Evolutionary conservation across 2,329 filamentous ascomycete genomes (phyloP).

Genomic region (Aureobasidium leucospermi): DNA sequence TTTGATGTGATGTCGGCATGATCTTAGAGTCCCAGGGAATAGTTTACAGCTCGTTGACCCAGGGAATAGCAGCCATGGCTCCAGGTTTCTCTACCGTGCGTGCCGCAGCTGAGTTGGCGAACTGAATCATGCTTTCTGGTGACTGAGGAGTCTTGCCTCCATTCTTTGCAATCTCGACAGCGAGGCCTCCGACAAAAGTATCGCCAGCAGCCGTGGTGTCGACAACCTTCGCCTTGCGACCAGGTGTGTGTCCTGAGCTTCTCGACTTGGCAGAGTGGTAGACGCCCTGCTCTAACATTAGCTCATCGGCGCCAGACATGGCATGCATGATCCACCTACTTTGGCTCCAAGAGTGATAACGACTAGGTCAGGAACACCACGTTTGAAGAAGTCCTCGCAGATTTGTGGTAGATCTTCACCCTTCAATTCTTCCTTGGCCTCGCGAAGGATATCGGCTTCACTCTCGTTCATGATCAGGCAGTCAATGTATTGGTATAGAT

Average conservation of each 20-base stretch:
- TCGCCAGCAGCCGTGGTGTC: constrained; percentile 94
- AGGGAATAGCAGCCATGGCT: constrained; percentile 61
- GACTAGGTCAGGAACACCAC: constrained; percentile 69
- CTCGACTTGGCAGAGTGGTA: constrained; percentile 24
- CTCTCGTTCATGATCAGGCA: constrained; percentile 89
- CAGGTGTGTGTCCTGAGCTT: constrained; percentile 30
- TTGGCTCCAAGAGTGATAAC: constrained; percentile 78
- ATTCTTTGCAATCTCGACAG: constrained; percentile 59
- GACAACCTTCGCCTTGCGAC: constrained; percentile 67
- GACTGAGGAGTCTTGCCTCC: constrained; percentile 34
- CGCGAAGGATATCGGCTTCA: constrained; percentile 69
- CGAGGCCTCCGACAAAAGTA: constrained; percentile 87
- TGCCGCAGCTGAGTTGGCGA: constrained; percentile 56
- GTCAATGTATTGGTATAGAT: constrained; percentile 59
- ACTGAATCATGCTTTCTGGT: constrained; percentile 52
- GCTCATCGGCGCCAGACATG: neutral
- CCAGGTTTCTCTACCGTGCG: constrained; percentile 59
- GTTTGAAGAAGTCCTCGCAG: constrained; percentile 51
- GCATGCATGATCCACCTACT: constrained; percentile 35
- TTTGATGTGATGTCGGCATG: neutral
- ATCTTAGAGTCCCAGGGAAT: neutral
- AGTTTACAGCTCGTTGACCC: constrained; percentile 44
- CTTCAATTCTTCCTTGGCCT: constrained; percentile 26
- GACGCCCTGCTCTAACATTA: constrained; percentile 23
- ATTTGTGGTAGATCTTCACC: constrained; percentile 18